Evolutionary conservation across 192 early-diverging fungal species (phyloP).

Genomic region (Podila epigama): DNA sequence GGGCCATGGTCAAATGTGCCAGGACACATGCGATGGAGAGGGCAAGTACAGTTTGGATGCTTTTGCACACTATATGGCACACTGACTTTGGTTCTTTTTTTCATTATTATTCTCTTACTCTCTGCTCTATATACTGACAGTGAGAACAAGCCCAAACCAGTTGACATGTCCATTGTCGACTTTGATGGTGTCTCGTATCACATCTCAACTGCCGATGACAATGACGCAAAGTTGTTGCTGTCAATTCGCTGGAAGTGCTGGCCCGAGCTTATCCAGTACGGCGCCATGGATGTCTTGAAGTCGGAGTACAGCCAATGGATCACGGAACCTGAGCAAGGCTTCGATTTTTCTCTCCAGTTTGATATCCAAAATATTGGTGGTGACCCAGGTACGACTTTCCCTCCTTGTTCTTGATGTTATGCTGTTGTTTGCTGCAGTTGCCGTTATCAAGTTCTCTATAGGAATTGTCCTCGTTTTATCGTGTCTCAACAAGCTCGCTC

Average conservation of each 20-base stretch:
- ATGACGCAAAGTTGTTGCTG: conserved; percentile 65
- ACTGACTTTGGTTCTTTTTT: no score
- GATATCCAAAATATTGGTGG: conserved; percentile 80
- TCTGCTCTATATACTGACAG: background rate
- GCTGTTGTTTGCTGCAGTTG: no score
- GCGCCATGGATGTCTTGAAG: conserved; percentile 83
- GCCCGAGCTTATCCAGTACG: conserved; percentile 78
- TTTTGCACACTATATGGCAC: no score
- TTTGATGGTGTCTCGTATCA: conserved; percentile 97
- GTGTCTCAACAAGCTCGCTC: no score
- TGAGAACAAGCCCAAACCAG: conserved; percentile 68
- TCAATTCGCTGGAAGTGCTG: conserved; percentile 90
- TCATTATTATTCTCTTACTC: background rate
- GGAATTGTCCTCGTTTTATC: no score
- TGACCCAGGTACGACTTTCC: conserved; percentile 66
- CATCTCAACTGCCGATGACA: conserved; percentile 69
- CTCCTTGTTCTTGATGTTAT: background rate
- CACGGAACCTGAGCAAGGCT: conserved; percentile 66
- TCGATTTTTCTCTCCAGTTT: conserved; percentile 85
- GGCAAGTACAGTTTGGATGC: no score
- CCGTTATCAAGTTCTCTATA: no score
- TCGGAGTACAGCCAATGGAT: conserved; percentile 85
- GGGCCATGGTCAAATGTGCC: background rate
- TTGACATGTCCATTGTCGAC: conserved; percentile 89
- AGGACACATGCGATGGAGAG: background rate